Evolutionary conservation across 2,329 filamentous ascomycete genomes (phyloP).

Genomic region (Parafenestella ontariensis): DNA sequence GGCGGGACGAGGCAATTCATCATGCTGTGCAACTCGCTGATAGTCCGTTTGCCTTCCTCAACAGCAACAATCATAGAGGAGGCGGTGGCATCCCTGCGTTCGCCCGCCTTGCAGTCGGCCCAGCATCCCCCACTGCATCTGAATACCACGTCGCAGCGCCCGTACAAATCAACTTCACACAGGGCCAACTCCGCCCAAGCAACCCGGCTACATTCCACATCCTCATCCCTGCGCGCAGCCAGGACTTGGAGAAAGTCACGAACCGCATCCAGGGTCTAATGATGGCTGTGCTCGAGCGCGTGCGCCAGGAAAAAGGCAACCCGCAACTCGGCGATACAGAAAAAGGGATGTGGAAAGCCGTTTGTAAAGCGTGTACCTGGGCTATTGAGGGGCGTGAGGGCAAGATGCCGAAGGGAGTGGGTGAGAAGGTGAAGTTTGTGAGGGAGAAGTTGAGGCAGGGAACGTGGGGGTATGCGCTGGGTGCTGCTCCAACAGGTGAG

Average conservation of each 20-base stretch:
- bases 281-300: conserved; percentile 39
- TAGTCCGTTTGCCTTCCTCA: conserved; percentile 29
- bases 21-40: conserved; percentile 37
- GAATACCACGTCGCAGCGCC: conserved; percentile 31
- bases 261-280: conserved; percentile 37
- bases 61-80: too few relatives aligned
- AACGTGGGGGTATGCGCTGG: conserved; percentile 28
- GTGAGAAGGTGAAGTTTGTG: conserved; percentile 35
- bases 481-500: conserved; percentile 7
- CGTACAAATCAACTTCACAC: conserved; percentile 24
- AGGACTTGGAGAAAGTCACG: conserved; percentile 27
- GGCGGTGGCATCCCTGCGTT: conserved; percentile 27
- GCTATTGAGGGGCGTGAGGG: conserved; percentile 32
- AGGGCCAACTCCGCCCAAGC: conserved; percentile 17
- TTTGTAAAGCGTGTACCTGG: conserved; percentile 32
- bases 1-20: conserved; percentile 28
- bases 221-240: conserved; percentile 20
- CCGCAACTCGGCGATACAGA: conserved; percentile 22
- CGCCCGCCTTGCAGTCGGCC: conserved; percentile 36
- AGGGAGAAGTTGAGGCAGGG: conserved; percentile 30
- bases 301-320: conserved; percentile 31
- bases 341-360: conserved; percentile 32
- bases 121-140: conserved; percentile 13
- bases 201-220: conserved; percentile 29
- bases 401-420: conserved; percentile 35